Evolutionary conservation across 495 filamentous ascomycete species (phyloP).

Genomic region (Aspergillus hancockii): DNA sequence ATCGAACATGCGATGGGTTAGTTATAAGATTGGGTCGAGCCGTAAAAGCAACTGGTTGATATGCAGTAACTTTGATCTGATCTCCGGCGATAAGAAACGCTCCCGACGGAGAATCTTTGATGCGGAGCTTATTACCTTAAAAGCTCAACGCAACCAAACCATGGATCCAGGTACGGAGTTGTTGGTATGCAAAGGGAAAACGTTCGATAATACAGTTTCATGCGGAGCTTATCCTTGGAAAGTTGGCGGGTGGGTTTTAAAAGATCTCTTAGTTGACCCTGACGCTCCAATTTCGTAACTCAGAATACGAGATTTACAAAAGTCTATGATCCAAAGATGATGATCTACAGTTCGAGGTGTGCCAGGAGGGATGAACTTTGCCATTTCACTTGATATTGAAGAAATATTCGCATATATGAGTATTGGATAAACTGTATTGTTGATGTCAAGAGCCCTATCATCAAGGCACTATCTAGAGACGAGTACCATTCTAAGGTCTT

Average conservation of each 20-base stretch:
- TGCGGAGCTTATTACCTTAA: conserved; percentile 16
- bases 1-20: not conserved
- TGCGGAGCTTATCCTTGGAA: too few species aligned
- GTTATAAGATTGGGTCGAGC: not conserved
- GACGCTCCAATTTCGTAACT: too few species aligned
- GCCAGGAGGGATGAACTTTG: too few species aligned
- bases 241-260: too few species aligned
- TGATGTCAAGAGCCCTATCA: conserved; percentile 19
- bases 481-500: conserved; percentile 21
- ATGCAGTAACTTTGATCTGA: conserved; percentile 5
- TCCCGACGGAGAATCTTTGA: conserved; percentile 29
- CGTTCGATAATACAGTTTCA: not conserved
- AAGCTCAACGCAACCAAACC: not conserved
- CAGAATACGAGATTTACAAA: too few species aligned
- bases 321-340: not conserved
- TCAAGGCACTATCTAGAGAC: not conserved
- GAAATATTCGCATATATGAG: not conserved
- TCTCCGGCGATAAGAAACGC: conserved; percentile 22
- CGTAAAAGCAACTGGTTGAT: not conserved
- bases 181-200: not conserved
- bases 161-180: too few species aligned
- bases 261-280: too few species aligned
- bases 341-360: not conserved
- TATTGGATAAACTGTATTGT: not conserved
- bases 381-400: not conserved